Conservation (phyloP, 495 filamentous ascomycete species). For the Hypoxylon crocopeplum region DNA sequence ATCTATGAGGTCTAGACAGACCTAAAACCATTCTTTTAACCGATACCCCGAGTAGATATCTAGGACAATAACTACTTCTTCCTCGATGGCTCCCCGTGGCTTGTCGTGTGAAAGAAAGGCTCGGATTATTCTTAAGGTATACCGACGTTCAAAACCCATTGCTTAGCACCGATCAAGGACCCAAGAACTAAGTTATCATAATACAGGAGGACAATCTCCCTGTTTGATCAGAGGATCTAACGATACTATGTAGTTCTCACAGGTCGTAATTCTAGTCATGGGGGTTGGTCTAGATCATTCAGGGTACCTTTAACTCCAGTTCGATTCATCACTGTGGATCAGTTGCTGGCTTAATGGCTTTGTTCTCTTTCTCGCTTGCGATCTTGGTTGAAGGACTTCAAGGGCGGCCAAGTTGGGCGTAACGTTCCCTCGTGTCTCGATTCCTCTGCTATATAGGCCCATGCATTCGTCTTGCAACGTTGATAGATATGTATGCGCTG, state of each 20-base stretch:
- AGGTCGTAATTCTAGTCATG: background rate
- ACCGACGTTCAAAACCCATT: no score
- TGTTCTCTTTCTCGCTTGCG: background rate
- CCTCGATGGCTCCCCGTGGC: no score
- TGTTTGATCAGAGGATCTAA: background rate
- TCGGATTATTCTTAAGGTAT: no score
- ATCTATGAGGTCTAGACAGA: no score
- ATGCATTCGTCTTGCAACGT: background rate
- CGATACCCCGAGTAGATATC: no score
- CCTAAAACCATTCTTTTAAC: no score
- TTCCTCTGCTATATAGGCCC: background rate
- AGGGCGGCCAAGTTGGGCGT: background rate
- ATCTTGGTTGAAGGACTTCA: background rate
- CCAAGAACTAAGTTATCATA: background rate
- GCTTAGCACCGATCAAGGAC: no score
- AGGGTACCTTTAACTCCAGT: no score
- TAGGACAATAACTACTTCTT: no score
- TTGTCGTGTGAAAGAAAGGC: no score
- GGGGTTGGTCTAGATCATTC: no score
- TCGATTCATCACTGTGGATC: background rate
- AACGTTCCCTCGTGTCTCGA: conserved; percentile 1
- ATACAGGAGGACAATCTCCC: background rate
- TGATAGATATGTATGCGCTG: background rate
- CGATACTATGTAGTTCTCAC: conserved; percentile 4
- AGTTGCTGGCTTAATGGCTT: background rate